Conservation (phyloP, 768 basidiomycete genomes). For the Peribolospora baueri region DNA sequence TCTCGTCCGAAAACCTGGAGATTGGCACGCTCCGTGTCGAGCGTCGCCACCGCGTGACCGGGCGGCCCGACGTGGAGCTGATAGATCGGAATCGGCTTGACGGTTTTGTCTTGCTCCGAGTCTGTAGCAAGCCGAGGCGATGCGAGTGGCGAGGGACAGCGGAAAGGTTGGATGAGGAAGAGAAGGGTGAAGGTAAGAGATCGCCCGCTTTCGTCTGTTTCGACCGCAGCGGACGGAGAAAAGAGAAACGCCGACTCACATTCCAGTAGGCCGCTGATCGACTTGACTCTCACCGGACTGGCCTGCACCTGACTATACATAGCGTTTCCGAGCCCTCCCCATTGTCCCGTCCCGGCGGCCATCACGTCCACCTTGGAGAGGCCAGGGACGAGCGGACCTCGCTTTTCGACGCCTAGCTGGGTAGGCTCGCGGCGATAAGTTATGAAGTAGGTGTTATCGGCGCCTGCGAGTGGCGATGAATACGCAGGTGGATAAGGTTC, state of each 20-base stretch:
- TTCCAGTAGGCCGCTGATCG: conserved; percentile 60
- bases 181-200: background rate
- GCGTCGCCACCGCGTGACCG: conserved; percentile 10
- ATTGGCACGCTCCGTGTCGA: background rate
- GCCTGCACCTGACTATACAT: conserved; percentile 45
- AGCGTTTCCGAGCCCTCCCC: conserved; percentile 29
- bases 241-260: conserved; percentile 28
- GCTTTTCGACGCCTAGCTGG: conserved; percentile 16
- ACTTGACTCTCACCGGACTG: conserved; percentile 45
- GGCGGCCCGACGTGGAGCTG: conserved; percentile 9
- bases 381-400: conserved; percentile 10
- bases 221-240: no score
- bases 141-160: background rate
- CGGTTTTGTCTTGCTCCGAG: conserved; percentile 5
- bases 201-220: no score
- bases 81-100: conserved; percentile 10
- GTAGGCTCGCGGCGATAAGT: conserved; percentile 30
- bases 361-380: conserved; percentile 29
- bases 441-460: conserved; percentile 51
- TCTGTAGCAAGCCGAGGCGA: conserved; percentile 1
- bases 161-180: background rate
- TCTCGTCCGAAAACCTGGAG: conserved; percentile 9
- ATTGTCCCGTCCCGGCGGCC: conserved; percentile 61
- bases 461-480: conserved; percentile 26
- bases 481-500: background rate